Evolutionary conservation across 306 rosid genomes (phyloP).

Genomic region (Vigna angularis): DNA sequence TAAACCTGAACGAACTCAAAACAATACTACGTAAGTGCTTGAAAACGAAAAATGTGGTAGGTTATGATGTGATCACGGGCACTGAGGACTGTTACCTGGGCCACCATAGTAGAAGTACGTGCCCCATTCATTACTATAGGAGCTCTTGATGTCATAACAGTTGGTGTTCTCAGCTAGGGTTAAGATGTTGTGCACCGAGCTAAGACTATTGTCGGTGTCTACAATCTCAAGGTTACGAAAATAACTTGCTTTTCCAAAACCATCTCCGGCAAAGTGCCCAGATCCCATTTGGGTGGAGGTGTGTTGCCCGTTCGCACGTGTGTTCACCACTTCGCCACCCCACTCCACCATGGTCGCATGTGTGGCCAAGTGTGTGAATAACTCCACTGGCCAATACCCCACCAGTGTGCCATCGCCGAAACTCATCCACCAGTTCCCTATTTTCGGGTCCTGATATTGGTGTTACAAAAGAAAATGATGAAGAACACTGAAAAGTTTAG

Average conservation of each 20-base stretch:
- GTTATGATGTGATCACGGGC: conserved; percentile 43
- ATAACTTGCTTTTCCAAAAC: conserved; percentile 92
- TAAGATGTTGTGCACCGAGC: conserved; percentile 60
- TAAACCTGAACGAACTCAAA: background rate
- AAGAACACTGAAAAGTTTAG: background rate
- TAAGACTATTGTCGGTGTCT: conserved; percentile 82
- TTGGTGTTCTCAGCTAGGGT: conserved; percentile 80
- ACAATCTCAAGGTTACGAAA: conserved; percentile 89
- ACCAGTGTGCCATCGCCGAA: conserved; percentile 74
- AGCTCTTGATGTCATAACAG: conserved; percentile 80
- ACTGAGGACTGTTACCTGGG: conserved; percentile 74
- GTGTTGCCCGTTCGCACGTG: conserved; percentile 70
- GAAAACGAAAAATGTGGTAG: background rate
- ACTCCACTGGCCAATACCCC: conserved; percentile 95
- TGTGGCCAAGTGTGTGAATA: conserved; percentile 82
- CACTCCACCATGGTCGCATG: conserved; percentile 96
- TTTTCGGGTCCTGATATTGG: conserved; percentile 69
- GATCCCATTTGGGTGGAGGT: conserved; percentile 96
- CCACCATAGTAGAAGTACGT: conserved; percentile 93
- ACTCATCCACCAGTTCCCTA: conserved; percentile 99
- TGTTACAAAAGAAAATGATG: background rate
- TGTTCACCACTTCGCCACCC: conserved; percentile 97
- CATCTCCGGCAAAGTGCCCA: conserved; percentile 79
- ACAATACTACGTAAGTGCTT: conserved; percentile 3
- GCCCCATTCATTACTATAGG: conserved; percentile 77